Evolutionary conservation across 2,329 filamentous ascomycete species (phyloP).

Genomic region (Eurotiales sp.): DNA sequence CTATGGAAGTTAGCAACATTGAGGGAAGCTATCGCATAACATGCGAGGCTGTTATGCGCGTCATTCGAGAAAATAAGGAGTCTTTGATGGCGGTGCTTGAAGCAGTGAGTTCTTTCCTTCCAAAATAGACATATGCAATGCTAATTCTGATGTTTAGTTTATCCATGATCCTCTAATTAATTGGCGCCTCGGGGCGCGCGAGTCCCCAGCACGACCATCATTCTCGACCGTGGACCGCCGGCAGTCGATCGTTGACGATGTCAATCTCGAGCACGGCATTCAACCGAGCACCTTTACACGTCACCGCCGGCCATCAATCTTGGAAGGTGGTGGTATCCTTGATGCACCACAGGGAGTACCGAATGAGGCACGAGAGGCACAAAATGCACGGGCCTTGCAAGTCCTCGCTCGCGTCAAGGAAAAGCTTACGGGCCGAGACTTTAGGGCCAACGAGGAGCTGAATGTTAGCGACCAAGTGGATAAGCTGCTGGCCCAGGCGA

Average conservation of each 20-base stretch:
- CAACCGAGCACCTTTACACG: slow-evolving; percentile 64
- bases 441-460: slow-evolving; percentile 80
- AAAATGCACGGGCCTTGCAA: slow-evolving; percentile 89
- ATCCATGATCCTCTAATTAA: slow-evolving; percentile 99
- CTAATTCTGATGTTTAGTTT: slow-evolving; percentile 60
- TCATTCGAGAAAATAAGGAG: slow-evolving; percentile 94
- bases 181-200: slow-evolving; percentile 73
- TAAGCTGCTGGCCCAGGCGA: slow-evolving; percentile 90
- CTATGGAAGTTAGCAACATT: slow-evolving; percentile 99
- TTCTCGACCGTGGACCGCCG: slow-evolving; percentile 58
- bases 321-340: slow-evolving; percentile 53
- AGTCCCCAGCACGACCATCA: slow-evolving; percentile 57
- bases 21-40: slow-evolving; percentile 98
- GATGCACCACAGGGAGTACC: slow-evolving; percentile 39
- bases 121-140: neutral
- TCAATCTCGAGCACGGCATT: slow-evolving; percentile 49
- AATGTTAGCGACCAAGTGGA: slow-evolving; percentile 85
- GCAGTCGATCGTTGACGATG: slow-evolving; percentile 53
- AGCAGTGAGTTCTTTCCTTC: slow-evolving; percentile 64
- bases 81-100: slow-evolving; percentile 97
- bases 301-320: slow-evolving; percentile 64
- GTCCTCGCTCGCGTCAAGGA: slow-evolving; percentile 89
- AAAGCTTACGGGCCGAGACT: slow-evolving; percentile 92
- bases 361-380: slow-evolving; percentile 63
- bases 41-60: slow-evolving; percentile 97